Evolutionary conservation across 495 filamentous ascomycete species (phyloP).

Genomic region (Bombardia bombarda): DNA sequence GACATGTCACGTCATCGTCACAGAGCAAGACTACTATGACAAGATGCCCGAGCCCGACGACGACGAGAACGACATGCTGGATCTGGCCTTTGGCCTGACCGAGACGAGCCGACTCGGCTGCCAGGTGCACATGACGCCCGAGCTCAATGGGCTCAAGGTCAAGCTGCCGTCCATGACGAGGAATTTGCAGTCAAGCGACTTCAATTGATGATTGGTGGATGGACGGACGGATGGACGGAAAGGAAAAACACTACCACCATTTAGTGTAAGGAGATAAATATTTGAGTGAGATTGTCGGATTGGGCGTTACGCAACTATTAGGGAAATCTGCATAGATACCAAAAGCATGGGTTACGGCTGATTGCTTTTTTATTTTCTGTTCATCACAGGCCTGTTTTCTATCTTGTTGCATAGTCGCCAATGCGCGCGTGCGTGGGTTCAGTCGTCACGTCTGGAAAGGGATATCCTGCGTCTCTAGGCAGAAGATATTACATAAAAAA

Average conservation of each 20-base stretch:
- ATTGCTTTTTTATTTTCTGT: not conserved
- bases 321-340: slow-evolving; percentile 4
- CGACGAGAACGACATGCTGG: slow-evolving; percentile 99
- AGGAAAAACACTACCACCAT: not conserved
- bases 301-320: too few species aligned
- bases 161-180: slow-evolving; percentile 87
- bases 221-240: not conserved
- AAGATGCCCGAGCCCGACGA: slow-evolving; percentile 88
- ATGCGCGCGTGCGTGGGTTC: not conserved
- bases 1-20: slow-evolving; percentile 93
- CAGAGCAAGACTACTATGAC: slow-evolving; percentile 76
- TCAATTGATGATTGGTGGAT: slow-evolving; percentile 33
- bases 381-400: too few species aligned
- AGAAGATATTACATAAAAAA: too few species aligned
- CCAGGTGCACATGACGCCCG: slow-evolving; percentile 85
- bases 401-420: too few species aligned
- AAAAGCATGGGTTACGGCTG: not conserved
- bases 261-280: slow-evolving; percentile 2
- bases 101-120: slow-evolving; percentile 95
- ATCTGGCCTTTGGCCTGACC: slow-evolving; percentile 89
- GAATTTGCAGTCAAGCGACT: slow-evolving; percentile 93
- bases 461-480: too few species aligned
- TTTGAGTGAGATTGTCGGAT: too few species aligned
- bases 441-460: too few species aligned
- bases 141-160: slow-evolving; percentile 79